Percentiles rank a stretch among this genome's conserved stretches.
These are phyloP conservation scores for Boechera stricta DNA, from an alignment of 345 rosid genomes.

Conservation along the genomic window DNA sequence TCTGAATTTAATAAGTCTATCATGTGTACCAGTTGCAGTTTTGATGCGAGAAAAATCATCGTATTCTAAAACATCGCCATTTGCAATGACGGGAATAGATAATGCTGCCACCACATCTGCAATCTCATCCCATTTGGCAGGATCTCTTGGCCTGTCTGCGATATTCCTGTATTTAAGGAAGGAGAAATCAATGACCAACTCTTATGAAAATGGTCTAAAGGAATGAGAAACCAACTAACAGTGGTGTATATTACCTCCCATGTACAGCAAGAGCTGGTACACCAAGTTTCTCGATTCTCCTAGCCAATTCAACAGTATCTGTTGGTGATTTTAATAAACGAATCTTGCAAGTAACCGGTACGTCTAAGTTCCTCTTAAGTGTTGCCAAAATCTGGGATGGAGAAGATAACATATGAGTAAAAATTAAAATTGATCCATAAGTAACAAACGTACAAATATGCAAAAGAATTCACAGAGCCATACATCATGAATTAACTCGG, in stretches of 20 bases:
- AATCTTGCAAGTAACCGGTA: conserved; percentile 90
- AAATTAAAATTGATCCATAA: conserved; percentile 2
- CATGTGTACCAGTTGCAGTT: conserved; percentile 70
- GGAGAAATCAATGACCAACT: conserved; percentile 6
- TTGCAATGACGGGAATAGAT: conserved; percentile 93
- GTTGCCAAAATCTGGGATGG: conserved; percentile 73
- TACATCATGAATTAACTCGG: conserved; percentile 90
- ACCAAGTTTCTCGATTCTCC: conserved; percentile 90
- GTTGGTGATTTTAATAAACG: conserved; percentile 72
- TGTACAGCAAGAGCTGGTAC: conserved; percentile 95
- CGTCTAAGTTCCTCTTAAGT: conserved; percentile 78
- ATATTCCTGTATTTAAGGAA: conserved; percentile 63
- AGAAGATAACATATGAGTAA: conserved; percentile 23
- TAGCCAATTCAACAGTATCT: conserved; percentile 90
- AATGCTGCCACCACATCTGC: conserved; percentile 81
- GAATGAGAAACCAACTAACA: neutral
- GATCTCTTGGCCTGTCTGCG: conserved; percentile 91
- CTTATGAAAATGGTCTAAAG: conserved; percentile 9
- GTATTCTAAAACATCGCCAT: conserved; percentile 89
- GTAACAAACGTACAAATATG: neutral
- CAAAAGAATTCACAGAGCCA: conserved; percentile 25
- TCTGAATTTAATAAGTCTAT: neutral
- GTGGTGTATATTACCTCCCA: conserved; percentile 66
- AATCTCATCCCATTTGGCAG: conserved; percentile 91
- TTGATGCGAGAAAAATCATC: conserved; percentile 70